phyloP scores from a whole-genome alignment of 2,329 filamentous ascomycete genomes.

The Rhynchosporium graminicola region DNA sequence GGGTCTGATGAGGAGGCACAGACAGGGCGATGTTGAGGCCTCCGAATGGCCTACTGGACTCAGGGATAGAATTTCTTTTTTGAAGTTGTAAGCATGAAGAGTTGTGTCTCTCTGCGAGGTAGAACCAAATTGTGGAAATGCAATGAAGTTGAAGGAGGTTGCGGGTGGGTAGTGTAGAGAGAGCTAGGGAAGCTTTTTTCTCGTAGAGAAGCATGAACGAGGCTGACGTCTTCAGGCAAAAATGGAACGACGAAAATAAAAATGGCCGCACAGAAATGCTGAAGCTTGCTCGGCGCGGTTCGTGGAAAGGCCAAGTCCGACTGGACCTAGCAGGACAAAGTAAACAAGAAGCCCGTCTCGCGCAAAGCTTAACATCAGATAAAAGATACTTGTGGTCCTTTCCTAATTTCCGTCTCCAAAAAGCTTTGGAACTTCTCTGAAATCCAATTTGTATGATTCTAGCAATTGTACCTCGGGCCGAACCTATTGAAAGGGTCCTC shows the following conservation, averaged over 20 bases:
- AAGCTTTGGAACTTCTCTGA: background rate
- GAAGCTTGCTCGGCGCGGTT: background rate
- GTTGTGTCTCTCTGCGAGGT: background rate
- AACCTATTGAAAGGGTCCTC: background rate
- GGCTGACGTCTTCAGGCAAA: background rate
- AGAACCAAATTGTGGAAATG: too few relatives aligned
- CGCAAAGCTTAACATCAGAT: too few relatives aligned
- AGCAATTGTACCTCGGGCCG: background rate
- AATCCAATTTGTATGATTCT: background rate
- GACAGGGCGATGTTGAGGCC: background rate
- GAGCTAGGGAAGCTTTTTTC: background rate
- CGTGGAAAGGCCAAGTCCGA: background rate
- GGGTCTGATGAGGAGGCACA: background rate
- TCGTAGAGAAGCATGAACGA: background rate
- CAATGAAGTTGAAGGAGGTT: background rate
- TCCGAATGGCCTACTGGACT: background rate
- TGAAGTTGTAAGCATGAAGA: background rate
- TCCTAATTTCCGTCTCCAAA: background rate
- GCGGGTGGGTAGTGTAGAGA: background rate
- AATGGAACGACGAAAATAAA: background rate
- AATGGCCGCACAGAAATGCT: background rate
- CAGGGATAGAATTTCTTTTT: background rate
- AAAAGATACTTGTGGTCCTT: background rate
- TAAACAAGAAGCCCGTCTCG: background rate
- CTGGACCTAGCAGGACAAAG: background rate